Evolutionary conservation across 345 rosid genomes (phyloP).

Genomic region (Moringa oleifera): DNA sequence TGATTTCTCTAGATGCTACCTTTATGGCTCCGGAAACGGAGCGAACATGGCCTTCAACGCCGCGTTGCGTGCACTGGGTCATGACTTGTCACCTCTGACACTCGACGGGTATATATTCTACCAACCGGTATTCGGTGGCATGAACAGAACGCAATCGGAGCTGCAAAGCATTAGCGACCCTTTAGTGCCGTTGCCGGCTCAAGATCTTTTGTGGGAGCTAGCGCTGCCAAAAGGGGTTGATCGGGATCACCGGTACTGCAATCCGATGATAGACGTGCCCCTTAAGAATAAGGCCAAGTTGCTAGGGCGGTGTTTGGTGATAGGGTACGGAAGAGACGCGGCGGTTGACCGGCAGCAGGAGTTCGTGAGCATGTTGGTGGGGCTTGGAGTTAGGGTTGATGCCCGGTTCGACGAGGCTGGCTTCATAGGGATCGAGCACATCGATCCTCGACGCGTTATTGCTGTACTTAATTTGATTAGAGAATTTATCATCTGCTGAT

Average conservation of each 20-base stretch:
- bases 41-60: slow-evolving; percentile 29
- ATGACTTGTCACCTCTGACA: slow-evolving; percentile 24
- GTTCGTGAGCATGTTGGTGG: slow-evolving; percentile 24
- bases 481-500: slow-evolving; percentile 24
- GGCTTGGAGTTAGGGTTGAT: slow-evolving; percentile 29
- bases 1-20: slow-evolving; percentile 31
- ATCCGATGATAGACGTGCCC: slow-evolving; percentile 24
- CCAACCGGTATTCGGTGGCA: slow-evolving; percentile 31
- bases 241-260: slow-evolving; percentile 33
- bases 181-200: slow-evolving; percentile 28
- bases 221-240: slow-evolving; percentile 25
- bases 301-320: slow-evolving; percentile 29
- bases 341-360: slow-evolving; percentile 29
- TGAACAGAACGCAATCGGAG: slow-evolving; percentile 22
- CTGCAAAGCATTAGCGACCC: slow-evolving; percentile 20
- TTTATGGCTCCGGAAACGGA: slow-evolving; percentile 32
- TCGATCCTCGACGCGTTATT: slow-evolving; percentile 27
- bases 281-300: slow-evolving; percentile 20
- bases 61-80: slow-evolving; percentile 24
- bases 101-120: slow-evolving; percentile 26
- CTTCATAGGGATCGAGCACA: slow-evolving; percentile 29
- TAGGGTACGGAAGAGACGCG: slow-evolving; percentile 30
- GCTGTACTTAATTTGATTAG: slow-evolving; percentile 25
- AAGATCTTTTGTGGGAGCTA: slow-evolving; percentile 28
- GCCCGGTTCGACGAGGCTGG: slow-evolving; percentile 35